Evolutionary conservation across 2,329 filamentous ascomycete genomes (phyloP), one percentile per base, ranked within the genome.

Genomic region (Neophaeococcomyces aloes): DNA sequence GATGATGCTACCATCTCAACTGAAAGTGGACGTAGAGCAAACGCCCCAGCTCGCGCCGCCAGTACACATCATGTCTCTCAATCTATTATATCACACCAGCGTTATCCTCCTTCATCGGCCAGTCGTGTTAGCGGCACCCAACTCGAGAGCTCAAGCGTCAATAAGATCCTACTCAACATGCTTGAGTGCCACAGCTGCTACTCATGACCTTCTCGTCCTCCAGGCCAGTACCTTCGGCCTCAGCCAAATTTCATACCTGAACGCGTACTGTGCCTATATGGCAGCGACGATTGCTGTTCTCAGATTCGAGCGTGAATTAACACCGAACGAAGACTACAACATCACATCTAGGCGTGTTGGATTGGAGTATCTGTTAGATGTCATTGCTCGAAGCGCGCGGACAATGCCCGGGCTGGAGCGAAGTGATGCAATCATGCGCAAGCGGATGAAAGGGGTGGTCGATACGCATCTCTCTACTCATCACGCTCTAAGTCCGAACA

Each of bases 71-170:
- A 56, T 71, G 29, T 68, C 64, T 44, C 56, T 70, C 0, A 60
- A 66, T 30, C 63, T 70, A 3, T 67, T 74, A 53, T 71, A 71
- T 31, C 63, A 76, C 42, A 69, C 71, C 0, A 61, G 74, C 0
- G 54, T 69, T 1, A 75, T 77, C 4, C 65, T 76, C 0, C 60
- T 76, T 0, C 71, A 76, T 47, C 70, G 69, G 5, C 72, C 71
- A 0, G 74, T 75, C 19, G 65, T 75, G 13, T 43, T 54, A 10
- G 51, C 47, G 27, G 38, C 49, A 8, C 41, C 42, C 11, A 42
- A 50, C 27, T 33, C 48, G 27, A 48, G 45, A 29, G 47, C 46
- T 7, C 44, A 50, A 6, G 38, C 41, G 19, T 39, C 48, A 2
- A 38, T 43, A 4, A 44, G 48, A n/a, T 53, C 53, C n/a, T 53